phyloP scores from a whole-genome alignment of 2,329 filamentous ascomycete species.

The Pseudocercospora pini-densiflorae region DNA sequence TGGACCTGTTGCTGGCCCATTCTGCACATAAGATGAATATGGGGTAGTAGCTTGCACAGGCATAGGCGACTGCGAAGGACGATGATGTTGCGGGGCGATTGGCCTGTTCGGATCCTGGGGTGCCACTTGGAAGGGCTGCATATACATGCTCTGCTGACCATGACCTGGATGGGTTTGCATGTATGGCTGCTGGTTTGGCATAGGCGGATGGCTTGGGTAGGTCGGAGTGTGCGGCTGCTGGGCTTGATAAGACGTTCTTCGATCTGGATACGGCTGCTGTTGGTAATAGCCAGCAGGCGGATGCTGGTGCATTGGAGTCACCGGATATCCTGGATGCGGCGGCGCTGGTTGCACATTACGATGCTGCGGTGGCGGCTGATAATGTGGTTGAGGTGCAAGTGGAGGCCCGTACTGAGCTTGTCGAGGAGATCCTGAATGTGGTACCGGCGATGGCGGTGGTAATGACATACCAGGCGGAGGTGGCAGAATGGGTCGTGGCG shows the following conservation, averaged over 20 bases:
- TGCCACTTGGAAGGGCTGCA: conserved; percentile 54
- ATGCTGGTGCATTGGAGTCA: conserved; percentile 33
- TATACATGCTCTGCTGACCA: conserved; percentile 44
- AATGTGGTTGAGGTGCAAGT: conserved; percentile 30
- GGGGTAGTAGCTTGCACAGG: conserved; percentile 17
- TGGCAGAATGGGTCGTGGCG: conserved; percentile 44
- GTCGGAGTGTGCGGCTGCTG: conserved; percentile 36
- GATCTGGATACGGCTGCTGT: conserved; percentile 33
- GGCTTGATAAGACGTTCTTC: conserved; percentile 35
- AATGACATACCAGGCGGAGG: conserved; percentile 43
- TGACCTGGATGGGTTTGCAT: conserved; percentile 23
- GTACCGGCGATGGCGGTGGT: conserved; percentile 34
- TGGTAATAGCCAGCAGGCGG: conserved; percentile 39
- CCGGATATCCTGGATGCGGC: conserved; percentile 28
- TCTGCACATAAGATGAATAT: conserved; percentile 24
- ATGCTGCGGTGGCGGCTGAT: conserved; percentile 28
- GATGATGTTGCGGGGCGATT: conserved; percentile 27
- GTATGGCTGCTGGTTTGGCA: conserved; percentile 43
- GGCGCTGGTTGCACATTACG: conserved; percentile 29
- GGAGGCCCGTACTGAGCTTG: conserved; percentile 24
- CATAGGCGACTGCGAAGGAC: conserved; percentile 23
- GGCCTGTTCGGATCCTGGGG: conserved; percentile 46
- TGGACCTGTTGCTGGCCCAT: conserved; percentile 33
- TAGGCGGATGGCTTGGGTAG: conserved; percentile 33
- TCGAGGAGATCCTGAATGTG: conserved; percentile 40